Conservation (phyloP, 176 grass and related monocot species). For the Musa beccarii region DNA sequence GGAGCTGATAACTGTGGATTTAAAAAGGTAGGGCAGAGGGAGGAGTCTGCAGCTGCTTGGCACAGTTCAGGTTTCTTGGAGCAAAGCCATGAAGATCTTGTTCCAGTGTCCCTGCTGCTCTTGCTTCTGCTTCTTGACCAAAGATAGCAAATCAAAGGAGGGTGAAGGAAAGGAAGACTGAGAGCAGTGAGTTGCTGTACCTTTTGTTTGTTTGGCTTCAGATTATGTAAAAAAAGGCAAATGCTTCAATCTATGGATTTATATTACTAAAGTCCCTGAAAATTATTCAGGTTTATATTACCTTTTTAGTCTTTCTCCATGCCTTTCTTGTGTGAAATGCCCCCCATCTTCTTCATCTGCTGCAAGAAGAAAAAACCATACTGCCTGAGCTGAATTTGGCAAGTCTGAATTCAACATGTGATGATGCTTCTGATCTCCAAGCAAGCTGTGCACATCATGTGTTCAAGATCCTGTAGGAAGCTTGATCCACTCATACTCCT, state of each 20-base stretch:
- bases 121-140: conserved; percentile 10
- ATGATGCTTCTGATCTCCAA: too few relatives aligned
- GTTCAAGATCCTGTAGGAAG: too few relatives aligned
- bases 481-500: too few relatives aligned
- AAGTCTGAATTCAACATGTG: too few relatives aligned
- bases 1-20: not conserved
- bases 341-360: not conserved
- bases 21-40: not conserved
- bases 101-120: conserved; percentile 17
- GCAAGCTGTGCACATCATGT: too few relatives aligned
- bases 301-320: not conserved
- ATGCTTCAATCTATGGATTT: not conserved
- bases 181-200: not conserved
- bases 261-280: not conserved
- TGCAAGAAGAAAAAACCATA: not conserved
- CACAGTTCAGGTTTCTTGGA: not conserved
- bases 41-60: not conserved
- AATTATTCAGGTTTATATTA: not conserved
- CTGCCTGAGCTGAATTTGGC: not conserved
- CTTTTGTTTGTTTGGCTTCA: not conserved
- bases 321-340: not conserved
- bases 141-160: conserved; percentile 3
- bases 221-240: not conserved
- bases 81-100: not conserved
- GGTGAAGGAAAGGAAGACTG: not conserved